Evolutionary conservation across 169 alveolate genomes (phyloP).

Genomic region (Besnoitia besnoiti): DNA sequence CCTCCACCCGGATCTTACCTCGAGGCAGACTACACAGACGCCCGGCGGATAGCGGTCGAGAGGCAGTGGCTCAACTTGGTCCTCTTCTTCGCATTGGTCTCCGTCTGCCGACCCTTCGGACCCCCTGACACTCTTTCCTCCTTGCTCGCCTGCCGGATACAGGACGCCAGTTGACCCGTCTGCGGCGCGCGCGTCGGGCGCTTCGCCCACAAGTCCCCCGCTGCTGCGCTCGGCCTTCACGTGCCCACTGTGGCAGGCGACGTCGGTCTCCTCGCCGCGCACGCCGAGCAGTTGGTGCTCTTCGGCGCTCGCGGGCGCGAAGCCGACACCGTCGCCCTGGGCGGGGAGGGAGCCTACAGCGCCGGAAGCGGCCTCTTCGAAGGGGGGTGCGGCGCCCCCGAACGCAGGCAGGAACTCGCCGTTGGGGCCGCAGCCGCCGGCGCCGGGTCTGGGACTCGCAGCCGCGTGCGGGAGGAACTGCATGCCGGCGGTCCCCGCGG

Average conservation of each 20-base stretch:
- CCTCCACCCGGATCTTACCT: background rate
- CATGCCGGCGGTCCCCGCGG: background rate
- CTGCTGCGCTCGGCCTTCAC: background rate
- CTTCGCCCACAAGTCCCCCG: background rate
- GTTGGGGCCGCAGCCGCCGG: too few species aligned
- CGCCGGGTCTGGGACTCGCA: too few species aligned
- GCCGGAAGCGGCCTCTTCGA: too few species aligned
- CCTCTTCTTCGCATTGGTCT: background rate
- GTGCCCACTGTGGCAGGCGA: too few species aligned
- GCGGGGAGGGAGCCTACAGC: background rate
- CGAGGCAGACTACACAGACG: conserved; percentile 2
- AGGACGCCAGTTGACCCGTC: background rate
- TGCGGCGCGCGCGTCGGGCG: background rate
- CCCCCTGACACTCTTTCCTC: background rate
- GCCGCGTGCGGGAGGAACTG: too few species aligned
- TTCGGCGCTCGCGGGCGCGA: too few species aligned
- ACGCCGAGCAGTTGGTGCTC: too few species aligned
- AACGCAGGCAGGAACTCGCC: too few species aligned
- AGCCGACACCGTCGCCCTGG: background rate
- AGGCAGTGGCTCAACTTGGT: background rate
- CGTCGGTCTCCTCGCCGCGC: too few species aligned
- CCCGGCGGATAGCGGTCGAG: background rate
- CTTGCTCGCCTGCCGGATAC: background rate
- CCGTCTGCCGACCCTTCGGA: background rate
- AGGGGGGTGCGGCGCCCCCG: too few species aligned